Evolutionary conservation across 2,329 filamentous ascomycete species (phyloP).

Genomic region (Trichoderma gracile): DNA sequence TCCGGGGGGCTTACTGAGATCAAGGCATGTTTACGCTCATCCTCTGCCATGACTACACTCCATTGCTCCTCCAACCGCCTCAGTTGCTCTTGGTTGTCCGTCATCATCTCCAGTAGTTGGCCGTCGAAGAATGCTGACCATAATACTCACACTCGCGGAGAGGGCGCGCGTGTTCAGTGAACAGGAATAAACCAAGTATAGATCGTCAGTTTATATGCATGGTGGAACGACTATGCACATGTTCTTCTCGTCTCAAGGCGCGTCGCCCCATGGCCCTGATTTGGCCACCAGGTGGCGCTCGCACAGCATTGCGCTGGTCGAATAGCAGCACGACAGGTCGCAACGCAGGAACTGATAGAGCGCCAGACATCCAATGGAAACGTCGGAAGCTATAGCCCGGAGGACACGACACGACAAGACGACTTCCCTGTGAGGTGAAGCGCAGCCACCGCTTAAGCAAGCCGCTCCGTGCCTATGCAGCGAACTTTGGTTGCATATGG

Average conservation of each 20-base stretch:
- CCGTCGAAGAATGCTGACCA: neutral
- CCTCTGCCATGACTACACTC: constrained; percentile 21
- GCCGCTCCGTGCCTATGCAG: constrained; percentile 6
- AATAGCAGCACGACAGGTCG: constrained; percentile 25
- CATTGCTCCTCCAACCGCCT: constrained; percentile 19
- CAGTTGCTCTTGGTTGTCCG: constrained; percentile 21
- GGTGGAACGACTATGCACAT: neutral
- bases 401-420: constrained; percentile 21
- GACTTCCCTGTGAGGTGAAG: constrained; percentile 18
- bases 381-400: neutral
- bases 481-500: constrained; percentile 19
- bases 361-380: constrained; percentile 3
- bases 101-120: constrained; percentile 20
- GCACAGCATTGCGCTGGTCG: constrained; percentile 23
- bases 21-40: constrained; percentile 23
- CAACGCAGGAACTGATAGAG: constrained; percentile 23
- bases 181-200: neutral
- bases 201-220: constrained; percentile 22
- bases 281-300: constrained; percentile 17
- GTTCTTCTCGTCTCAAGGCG: neutral
- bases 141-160: constrained; percentile 2
- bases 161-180: neutral
- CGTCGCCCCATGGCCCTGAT: constrained; percentile 3
- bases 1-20: constrained; percentile 9
- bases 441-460: constrained; percentile 15